These are phyloP conservation scores for Botrytis paeoniae DNA, from an alignment of 2,329 filamentous ascomycete genomes.

Conservation along the genomic window DNA sequence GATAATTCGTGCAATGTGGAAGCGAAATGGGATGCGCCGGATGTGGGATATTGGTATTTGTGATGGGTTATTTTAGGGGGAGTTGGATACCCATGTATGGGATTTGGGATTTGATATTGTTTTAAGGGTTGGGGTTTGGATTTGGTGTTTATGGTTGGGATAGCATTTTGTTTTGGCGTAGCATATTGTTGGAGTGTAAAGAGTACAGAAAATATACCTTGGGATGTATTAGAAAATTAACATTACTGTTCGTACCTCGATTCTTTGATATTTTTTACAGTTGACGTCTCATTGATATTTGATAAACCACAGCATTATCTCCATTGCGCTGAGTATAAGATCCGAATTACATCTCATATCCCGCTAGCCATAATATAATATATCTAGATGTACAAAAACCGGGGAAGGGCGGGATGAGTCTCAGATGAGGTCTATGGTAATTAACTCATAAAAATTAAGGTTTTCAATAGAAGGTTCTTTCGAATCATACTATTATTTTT, in stretches of 20 bases:
- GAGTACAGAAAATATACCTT: background rate
- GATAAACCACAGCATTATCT: no score
- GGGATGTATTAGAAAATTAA: background rate
- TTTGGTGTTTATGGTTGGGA: background rate
- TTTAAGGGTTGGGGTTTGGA: background rate
- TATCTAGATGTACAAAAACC: background rate
- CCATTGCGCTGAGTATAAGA: no score
- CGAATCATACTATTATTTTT: background rate
- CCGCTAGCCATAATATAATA: background rate
- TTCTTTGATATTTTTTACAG: background rate
- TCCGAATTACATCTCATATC: background rate
- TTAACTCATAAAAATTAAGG: background rate
- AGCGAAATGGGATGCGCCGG: background rate
- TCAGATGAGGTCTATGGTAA: background rate
- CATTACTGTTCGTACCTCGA: background rate
- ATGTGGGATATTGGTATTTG: slow-evolving; percentile 5
- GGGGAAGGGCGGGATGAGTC: background rate
- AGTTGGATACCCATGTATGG: background rate
- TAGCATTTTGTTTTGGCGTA: background rate
- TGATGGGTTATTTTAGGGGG: background rate
- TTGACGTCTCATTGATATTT: background rate
- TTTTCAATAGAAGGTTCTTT: background rate
- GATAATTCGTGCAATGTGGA: background rate
- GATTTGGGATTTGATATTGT: background rate
- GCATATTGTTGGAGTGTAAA: background rate